phyloP scores from a whole-genome alignment of 805 yeast genomes.

The Candida chilensis region DNA sequence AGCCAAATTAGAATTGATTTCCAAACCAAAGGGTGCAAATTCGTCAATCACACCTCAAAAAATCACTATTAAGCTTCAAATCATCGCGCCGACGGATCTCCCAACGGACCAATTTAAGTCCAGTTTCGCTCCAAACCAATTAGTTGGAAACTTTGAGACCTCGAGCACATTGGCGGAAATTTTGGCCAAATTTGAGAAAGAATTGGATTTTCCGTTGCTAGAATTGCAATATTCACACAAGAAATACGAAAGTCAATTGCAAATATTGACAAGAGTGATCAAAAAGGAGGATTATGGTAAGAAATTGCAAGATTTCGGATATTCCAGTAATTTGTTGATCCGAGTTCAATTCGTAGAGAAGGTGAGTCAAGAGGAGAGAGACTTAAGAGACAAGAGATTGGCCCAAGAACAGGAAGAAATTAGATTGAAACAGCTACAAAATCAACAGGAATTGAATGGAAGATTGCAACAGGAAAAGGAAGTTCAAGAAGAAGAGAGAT shows the following conservation, averaged over 20 bases:
- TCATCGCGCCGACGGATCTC: slow-evolving; percentile 3
- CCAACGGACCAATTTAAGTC: background rate
- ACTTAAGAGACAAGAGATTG: too few species aligned
- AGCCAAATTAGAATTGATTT: slow-evolving; percentile 21
- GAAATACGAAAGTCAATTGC: background rate
- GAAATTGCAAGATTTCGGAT: background rate
- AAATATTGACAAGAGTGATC: background rate
- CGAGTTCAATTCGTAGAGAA: background rate
- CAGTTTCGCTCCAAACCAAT: too few species aligned
- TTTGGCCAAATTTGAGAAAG: background rate
- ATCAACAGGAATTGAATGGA: background rate
- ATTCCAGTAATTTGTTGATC: background rate
- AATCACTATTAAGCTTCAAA: slow-evolving; percentile 18
- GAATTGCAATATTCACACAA: background rate
- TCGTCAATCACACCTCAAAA: too few species aligned
- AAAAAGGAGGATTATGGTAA: background rate
- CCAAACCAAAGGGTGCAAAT: slow-evolving; percentile 3
- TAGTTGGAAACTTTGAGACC: background rate
- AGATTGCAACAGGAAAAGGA: background rate
- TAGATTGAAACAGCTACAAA: background rate
- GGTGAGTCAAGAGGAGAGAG: background rate
- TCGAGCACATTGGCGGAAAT: background rate
- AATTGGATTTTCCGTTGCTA: background rate
- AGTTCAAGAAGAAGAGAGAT: background rate
- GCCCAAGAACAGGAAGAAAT: slow-evolving; percentile 1